phyloP scores from a whole-genome alignment of 257 asterid species.

The Nicotiana otophora region DNA sequence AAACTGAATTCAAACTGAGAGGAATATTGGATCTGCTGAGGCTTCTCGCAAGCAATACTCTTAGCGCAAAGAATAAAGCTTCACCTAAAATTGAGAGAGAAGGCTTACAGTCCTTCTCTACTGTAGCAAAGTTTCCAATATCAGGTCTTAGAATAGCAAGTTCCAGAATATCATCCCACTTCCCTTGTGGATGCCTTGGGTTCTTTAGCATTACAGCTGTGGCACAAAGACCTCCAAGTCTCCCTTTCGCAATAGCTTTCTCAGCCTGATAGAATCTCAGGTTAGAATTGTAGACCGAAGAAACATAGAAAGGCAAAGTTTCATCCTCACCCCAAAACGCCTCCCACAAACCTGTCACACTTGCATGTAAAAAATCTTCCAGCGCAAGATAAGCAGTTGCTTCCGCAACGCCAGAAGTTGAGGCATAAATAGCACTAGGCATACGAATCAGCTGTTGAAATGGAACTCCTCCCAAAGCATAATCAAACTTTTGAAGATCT shows the following conservation, averaged over 20 bases:
- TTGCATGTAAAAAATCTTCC: constrained; percentile 85
- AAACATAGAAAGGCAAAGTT: constrained; percentile 66
- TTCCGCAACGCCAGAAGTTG: constrained; percentile 60
- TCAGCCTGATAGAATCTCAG: constrained; percentile 81
- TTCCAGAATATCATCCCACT: constrained; percentile 92
- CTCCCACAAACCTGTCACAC: constrained; percentile 78
- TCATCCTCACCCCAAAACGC: constrained; percentile 86
- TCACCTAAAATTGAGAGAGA: constrained; percentile 47
- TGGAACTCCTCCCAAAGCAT: constrained; percentile 81
- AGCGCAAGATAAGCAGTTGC: constrained; percentile 84
- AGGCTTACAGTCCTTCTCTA: constrained; percentile 40
- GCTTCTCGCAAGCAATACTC: constrained; percentile 83
- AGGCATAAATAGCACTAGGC: constrained; percentile 80
- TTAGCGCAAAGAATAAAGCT: constrained; percentile 82
- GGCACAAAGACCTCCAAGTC: constrained; percentile 73
- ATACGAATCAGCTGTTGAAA: constrained; percentile 89
- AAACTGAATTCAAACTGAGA: constrained; percentile 62
- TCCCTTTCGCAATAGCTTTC: constrained; percentile 78
- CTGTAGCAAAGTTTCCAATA: constrained; percentile 39
- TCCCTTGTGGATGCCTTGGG: constrained; percentile 95
- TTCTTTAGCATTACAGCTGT: constrained; percentile 86
- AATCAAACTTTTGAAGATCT: constrained; percentile 93
- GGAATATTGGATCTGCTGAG: constrained; percentile 76
- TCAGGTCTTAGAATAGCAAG: constrained; percentile 75
- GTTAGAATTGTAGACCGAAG: constrained; percentile 59